phyloP scores from a whole-genome alignment of 2,329 filamentous ascomycete genomes.

The Cryphonectria nitschkei region DNA sequence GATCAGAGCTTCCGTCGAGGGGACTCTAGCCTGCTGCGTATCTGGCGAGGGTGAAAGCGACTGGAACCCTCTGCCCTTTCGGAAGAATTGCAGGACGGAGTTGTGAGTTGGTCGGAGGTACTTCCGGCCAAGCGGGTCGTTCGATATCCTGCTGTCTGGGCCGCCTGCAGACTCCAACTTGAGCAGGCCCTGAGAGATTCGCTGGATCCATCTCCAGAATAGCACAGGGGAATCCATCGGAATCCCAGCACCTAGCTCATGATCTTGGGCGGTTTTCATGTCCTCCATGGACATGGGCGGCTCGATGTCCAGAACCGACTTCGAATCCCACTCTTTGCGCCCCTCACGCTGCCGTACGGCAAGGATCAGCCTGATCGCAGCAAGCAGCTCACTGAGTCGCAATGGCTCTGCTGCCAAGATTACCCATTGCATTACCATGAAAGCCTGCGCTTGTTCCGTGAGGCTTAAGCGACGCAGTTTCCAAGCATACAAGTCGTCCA shows the following conservation, averaged over 20 bases:
- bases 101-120: slow-evolving; percentile 38
- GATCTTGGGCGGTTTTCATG: slow-evolving; percentile 29
- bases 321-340: slow-evolving; percentile 23
- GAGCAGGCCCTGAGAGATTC: slow-evolving; percentile 23
- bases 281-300: slow-evolving; percentile 35
- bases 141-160: slow-evolving; percentile 11
- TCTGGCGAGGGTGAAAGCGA: slow-evolving; percentile 31
- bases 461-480: slow-evolving; percentile 39
- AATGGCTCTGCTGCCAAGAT: slow-evolving; percentile 39
- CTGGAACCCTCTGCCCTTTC: slow-evolving; percentile 38
- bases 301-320: slow-evolving; percentile 34
- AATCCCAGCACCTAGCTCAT: slow-evolving; percentile 10
- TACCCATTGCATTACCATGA: slow-evolving; percentile 41
- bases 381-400: slow-evolving; percentile 38
- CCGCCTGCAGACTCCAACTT: slow-evolving; percentile 16
- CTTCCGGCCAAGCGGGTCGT: slow-evolving; percentile 36
- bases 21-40: not conserved
- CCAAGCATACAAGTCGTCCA: slow-evolving; percentile 42
- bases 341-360: not conserved
- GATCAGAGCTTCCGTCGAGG: slow-evolving; percentile 31
- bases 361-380: slow-evolving; percentile 38
- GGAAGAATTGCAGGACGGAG: slow-evolving; percentile 40
- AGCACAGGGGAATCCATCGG: slow-evolving; percentile 15
- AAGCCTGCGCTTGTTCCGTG: slow-evolving; percentile 36
- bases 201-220: slow-evolving; percentile 22